phyloP scores from a whole-genome alignment of 306 rosid genomes.

The Leucaena leucocephala region DNA sequence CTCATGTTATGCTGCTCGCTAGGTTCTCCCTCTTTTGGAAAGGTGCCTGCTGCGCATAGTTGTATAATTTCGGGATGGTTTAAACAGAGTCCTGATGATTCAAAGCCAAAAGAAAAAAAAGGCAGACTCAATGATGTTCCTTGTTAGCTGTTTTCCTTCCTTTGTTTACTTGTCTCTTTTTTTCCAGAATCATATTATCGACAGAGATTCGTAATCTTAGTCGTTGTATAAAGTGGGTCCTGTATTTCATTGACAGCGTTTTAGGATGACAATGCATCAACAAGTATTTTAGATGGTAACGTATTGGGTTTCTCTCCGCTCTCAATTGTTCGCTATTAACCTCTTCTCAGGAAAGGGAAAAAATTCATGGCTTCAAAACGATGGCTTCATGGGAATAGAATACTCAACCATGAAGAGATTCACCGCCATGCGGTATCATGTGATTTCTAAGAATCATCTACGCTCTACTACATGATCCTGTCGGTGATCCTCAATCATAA shows the following conservation, averaged over 20 bases:
- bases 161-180: not conserved
- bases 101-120: not conserved
- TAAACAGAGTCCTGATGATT: not conserved
- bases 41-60: not conserved
- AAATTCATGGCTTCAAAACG: not conserved
- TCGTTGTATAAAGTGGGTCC: conserved; percentile 51
- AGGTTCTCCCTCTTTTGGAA: conserved; percentile 5
- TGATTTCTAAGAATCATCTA: not conserved
- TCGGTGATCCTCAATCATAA: not conserved
- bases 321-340: not conserved
- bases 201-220: conserved; percentile 31
- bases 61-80: conserved; percentile 35
- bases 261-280: conserved; percentile 46
- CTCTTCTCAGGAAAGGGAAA: not conserved
- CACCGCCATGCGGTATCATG: not conserved
- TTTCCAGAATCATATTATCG: conserved; percentile 32
- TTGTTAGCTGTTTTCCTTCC: conserved; percentile 7
- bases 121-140: conserved; percentile 31
- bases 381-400: not conserved
- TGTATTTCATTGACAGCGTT: conserved; percentile 44
- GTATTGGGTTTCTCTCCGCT: conserved; percentile 38
- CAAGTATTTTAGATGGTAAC: conserved; percentile 31
- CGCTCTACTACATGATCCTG: not conserved
- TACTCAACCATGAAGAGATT: not conserved
- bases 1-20: conserved; percentile 51